Conservation (phyloP, 768 basidiomycete genomes). For the Agrocybe pediades region DNA sequence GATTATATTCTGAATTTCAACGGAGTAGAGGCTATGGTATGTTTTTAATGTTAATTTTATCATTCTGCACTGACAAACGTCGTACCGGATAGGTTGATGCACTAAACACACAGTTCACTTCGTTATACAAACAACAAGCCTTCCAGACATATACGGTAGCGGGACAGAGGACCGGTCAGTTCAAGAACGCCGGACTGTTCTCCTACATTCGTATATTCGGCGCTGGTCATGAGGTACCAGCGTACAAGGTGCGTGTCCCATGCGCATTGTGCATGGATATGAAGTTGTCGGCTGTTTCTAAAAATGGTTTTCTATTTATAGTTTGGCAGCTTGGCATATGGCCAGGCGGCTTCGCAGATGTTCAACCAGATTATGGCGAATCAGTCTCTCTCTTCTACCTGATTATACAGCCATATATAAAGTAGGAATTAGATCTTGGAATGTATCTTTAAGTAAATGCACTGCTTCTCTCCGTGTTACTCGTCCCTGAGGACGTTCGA, state of each 20-base stretch:
- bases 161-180: conserved; percentile 50
- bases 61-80: background rate
- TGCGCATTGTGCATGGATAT: background rate
- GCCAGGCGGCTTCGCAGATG: conserved; percentile 46
- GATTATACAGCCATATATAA: background rate
- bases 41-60: background rate
- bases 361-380: conserved; percentile 44
- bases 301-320: conserved; percentile 6
- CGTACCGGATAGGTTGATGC: conserved; percentile 37
- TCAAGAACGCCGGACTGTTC: conserved; percentile 59
- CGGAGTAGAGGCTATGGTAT: conserved; percentile 61
- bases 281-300: background rate
- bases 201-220: conserved; percentile 56
- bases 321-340: conserved; percentile 35
- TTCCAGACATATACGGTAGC: conserved; percentile 52
- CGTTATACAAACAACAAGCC: conserved; percentile 39
- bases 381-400: conserved; percentile 19
- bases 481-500: too few relatives aligned
- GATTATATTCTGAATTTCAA: conserved; percentile 58
- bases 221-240: conserved; percentile 50
- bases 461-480: too few relatives aligned
- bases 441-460: too few relatives aligned
- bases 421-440: too few relatives aligned
- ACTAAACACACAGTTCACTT: conserved; percentile 47
- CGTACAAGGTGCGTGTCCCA: conserved; percentile 36